Evolutionary conservation across 768 basidiomycete species (phyloP).

Genomic region (Trametes villosa): DNA sequence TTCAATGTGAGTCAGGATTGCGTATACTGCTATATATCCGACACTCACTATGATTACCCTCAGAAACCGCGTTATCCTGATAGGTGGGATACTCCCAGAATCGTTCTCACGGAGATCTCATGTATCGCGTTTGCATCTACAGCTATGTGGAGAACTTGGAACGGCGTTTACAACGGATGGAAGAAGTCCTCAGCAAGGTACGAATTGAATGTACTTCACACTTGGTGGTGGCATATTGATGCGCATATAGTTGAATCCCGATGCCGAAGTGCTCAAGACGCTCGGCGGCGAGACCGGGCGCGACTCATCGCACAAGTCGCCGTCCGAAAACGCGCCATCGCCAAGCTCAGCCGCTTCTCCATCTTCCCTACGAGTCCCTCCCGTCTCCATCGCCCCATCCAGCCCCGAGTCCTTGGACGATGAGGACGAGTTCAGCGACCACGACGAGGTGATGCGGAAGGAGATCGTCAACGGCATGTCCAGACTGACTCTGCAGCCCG

Average conservation of each 20-base stretch:
- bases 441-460: conserved; percentile 24
- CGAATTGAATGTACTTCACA: background rate
- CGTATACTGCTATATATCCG: background rate
- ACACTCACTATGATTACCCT: background rate
- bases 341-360: background rate
- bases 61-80: conserved; percentile 63
- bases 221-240: too few relatives aligned
- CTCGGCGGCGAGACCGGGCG: background rate
- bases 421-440: conserved; percentile 33
- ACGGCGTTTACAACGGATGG: conserved; percentile 33
- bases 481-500: conserved; percentile 30
- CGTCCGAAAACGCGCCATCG: background rate
- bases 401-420: conserved; percentile 20
- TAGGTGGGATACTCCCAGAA: conserved; percentile 53
- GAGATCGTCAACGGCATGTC: conserved; percentile 33
- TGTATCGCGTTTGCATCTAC: background rate
- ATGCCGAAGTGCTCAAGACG: background rate
- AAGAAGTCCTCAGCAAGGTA: conserved; percentile 31
- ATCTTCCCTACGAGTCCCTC: background rate
- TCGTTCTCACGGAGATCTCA: too few relatives aligned
- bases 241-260: background rate
- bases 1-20: conserved; percentile 53
- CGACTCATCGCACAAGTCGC: background rate
- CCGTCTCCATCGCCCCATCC: background rate
- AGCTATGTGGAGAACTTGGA: conserved; percentile 33